phyloP scores from a whole-genome alignment of 2,329 filamentous ascomycete genomes.

The Monilinia fructigena region DNA sequence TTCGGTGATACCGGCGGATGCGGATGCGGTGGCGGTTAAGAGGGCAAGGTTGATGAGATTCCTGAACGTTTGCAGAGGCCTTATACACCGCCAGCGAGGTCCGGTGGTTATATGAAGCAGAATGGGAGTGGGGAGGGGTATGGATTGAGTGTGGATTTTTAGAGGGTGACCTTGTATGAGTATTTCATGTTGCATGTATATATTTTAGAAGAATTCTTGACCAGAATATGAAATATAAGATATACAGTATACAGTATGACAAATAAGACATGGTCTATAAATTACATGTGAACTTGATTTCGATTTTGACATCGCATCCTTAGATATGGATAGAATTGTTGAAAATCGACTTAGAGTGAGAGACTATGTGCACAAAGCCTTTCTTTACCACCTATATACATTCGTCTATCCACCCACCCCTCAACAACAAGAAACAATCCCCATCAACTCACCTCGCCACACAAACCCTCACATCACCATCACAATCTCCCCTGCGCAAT shows the following conservation, averaged over 20 bases:
- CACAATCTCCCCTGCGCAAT: slow-evolving; percentile 15
- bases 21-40: slow-evolving; percentile 35
- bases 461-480: neutral
- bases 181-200: slow-evolving; percentile 21
- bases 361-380: neutral
- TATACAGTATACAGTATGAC: neutral
- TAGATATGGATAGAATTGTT: no score
- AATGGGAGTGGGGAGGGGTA: slow-evolving; percentile 16
- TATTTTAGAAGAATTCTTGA: neutral
- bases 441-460: no score
- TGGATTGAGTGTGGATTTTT: slow-evolving; percentile 1
- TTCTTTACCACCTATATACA: no score
- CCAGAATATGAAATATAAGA: neutral
- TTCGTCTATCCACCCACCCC: no score
- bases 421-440: neutral
- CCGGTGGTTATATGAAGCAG: neutral
- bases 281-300: neutral
- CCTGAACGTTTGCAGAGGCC: slow-evolving; percentile 4
- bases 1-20: slow-evolving; percentile 32
- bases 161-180: neutral
- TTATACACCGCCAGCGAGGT: neutral
- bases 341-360: no score
- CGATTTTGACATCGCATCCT: no score
- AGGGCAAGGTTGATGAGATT: slow-evolving; percentile 33
- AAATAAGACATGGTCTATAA: neutral